phyloP scores from a whole-genome alignment of 805 yeast species.

The Metschnikowia noctiluminum region DNA sequence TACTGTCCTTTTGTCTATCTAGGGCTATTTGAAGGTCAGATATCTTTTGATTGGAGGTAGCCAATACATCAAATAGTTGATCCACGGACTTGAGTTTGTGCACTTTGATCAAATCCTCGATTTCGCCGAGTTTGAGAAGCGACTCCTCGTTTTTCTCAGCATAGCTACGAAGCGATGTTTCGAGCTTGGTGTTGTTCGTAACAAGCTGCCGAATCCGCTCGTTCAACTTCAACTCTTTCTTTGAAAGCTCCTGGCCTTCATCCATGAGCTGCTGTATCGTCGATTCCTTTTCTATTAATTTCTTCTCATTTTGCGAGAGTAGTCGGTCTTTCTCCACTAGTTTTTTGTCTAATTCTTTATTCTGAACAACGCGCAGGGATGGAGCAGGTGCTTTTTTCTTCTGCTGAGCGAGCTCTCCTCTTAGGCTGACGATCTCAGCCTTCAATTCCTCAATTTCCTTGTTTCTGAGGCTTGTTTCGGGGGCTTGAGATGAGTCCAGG shows the following conservation, averaged over 20 bases:
- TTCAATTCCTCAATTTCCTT: background rate
- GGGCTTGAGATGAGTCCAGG: background rate
- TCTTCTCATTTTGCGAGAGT: constrained; percentile 22
- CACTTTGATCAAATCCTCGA: constrained; percentile 30
- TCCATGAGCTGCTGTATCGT: constrained; percentile 62
- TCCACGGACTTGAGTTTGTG: constrained; percentile 28
- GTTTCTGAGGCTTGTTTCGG: background rate
- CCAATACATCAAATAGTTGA: constrained; percentile 24
- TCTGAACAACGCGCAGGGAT: background rate
- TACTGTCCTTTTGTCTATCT: constrained; percentile 16
- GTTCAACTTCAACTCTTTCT: constrained; percentile 64
- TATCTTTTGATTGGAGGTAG: constrained; percentile 14
- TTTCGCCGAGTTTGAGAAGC: constrained; percentile 35
- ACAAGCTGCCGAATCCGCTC: constrained; percentile 64
- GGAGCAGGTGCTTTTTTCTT: background rate
- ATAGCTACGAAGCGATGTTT: constrained; percentile 26
- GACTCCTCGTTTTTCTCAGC: constrained; percentile 30
- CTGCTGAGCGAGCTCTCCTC: background rate
- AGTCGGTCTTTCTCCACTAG: constrained; percentile 5
- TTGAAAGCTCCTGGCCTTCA: constrained; percentile 74
- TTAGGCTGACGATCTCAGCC: background rate
- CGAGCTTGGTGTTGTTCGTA: constrained; percentile 27
- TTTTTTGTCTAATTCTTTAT: background rate
- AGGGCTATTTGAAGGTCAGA: constrained; percentile 17
- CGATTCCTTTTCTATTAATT: constrained; percentile 49